phyloP scores from a whole-genome alignment of 352 stramenopile species.

The Phytophthora tubulina region DNA sequence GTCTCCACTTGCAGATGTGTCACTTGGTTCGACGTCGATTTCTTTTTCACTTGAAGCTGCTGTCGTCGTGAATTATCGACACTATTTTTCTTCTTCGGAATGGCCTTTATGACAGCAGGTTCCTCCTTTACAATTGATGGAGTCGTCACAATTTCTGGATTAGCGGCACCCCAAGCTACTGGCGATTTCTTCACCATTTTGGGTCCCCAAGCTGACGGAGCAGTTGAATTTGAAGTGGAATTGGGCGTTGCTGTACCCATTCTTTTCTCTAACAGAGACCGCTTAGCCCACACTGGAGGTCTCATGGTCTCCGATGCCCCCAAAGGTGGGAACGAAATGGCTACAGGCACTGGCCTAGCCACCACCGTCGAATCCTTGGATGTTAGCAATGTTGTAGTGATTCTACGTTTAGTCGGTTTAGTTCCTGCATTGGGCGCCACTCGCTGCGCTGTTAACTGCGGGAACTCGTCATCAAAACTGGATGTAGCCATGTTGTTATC shows the following conservation, averaged over 20 bases:
- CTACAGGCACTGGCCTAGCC: conserved; percentile 36
- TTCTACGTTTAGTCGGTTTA: conserved; percentile 50
- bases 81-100: conserved; percentile 17
- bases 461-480: conserved; percentile 50
- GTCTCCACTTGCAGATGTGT: conserved; percentile 9
- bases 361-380: conserved; percentile 35
- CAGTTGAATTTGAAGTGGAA: conserved; percentile 1
- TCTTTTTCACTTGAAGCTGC: conserved; percentile 24
- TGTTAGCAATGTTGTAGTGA: conserved; percentile 60
- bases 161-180: background rate
- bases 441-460: conserved; percentile 29
- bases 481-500: conserved; percentile 9
- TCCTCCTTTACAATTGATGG: background rate
- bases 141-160: background rate
- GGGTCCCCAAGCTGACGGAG: background rate
- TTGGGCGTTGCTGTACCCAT: conserved; percentile 28
- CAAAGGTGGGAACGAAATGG: conserved; percentile 46
- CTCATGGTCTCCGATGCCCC: conserved; percentile 14
- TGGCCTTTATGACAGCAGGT: background rate
- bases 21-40: conserved; percentile 22
- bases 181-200: conserved; percentile 3
- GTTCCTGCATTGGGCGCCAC: background rate
- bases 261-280: conserved; percentile 56
- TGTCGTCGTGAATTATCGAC: background rate
- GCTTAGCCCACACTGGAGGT: conserved; percentile 49